Percentiles rank a stretch among this genome's conserved stretches.
Conservation (phyloP, 371 early-diverging fungal genomes). For the Circinella minor region DNA sequence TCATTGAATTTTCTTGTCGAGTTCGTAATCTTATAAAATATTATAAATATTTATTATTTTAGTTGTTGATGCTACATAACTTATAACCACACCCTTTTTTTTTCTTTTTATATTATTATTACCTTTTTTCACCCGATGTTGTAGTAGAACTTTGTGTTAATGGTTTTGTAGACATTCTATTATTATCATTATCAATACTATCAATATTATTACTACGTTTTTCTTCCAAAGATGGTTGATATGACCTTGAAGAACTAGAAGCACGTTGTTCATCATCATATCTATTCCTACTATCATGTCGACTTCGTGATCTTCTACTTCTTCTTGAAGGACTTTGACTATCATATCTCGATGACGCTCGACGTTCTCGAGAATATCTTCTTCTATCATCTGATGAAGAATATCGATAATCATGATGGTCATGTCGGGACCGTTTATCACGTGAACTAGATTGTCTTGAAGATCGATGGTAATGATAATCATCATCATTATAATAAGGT, state of each 20-base stretch:
- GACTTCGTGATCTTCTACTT: not conserved
- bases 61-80: too few relatives aligned
- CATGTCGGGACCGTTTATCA: not conserved
- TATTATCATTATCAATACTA: too few relatives aligned
- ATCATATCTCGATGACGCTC: not conserved
- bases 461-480: conserved; percentile 12
- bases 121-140: too few relatives aligned
- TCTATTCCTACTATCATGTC: not conserved
- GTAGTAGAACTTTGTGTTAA: too few relatives aligned
- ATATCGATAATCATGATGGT: conserved; percentile 1
- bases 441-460: conserved; percentile 1
- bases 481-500: conserved; percentile 17
- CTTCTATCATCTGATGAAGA: not conserved
- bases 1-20: too few relatives aligned
- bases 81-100: too few relatives aligned
- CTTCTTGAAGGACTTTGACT: conserved; percentile 1
- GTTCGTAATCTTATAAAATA: too few relatives aligned
- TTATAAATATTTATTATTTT: too few relatives aligned
- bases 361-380: not conserved
- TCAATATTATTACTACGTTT: too few relatives aligned
- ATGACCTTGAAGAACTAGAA: not conserved
- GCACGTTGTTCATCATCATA: not conserved
- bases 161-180: too few relatives aligned
- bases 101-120: too few relatives aligned
- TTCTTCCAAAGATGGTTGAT: not conserved